phyloP scores from a whole-genome alignment of 2,329 filamentous ascomycete species.

The Stachybotrys chartarum region DNA sequence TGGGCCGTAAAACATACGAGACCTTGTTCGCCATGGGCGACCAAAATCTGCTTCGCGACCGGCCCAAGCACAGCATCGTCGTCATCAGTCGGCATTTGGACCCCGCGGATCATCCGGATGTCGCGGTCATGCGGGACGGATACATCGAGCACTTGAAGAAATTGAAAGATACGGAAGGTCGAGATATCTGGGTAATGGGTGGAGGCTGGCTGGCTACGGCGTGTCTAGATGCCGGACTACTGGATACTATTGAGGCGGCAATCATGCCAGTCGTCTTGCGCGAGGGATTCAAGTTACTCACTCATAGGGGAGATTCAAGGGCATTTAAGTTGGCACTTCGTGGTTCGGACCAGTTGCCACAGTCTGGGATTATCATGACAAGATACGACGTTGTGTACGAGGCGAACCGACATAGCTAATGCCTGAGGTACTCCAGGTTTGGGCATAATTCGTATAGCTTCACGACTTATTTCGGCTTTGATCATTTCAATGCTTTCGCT shows the following conservation, averaged over 20 bases:
- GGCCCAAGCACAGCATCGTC: conserved; percentile 14
- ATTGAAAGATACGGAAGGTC: conserved; percentile 12
- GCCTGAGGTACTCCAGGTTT: too few species aligned
- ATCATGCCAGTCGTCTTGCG: conserved; percentile 15
- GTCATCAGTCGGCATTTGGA: conserved; percentile 18
- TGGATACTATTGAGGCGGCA: conserved; percentile 22
- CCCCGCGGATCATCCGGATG: conserved; percentile 8
- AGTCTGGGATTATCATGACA: conserved; percentile 14
- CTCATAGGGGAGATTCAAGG: background rate
- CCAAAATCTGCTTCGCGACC: conserved; percentile 12
- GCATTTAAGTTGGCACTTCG: conserved; percentile 6
- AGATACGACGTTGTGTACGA: conserved; percentile 8
- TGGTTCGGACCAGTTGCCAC: conserved; percentile 5
- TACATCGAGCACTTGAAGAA: conserved; percentile 10
- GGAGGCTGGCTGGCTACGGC: conserved; percentile 19
- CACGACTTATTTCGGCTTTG: too few species aligned
- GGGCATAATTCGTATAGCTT: too few species aligned
- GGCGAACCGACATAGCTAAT: too few species aligned
- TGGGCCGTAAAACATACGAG: conserved; percentile 29
- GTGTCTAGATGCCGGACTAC: conserved; percentile 18
- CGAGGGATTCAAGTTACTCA: conserved; percentile 14
- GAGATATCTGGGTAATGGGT: conserved; percentile 29
- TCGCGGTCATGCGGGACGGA: conserved; percentile 15
- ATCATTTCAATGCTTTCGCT: too few species aligned
- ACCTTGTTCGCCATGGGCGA: conserved; percentile 11